These are phyloP conservation scores for Aureobasidium sp. DNA, from an alignment of 2,329 filamentous ascomycete genomes.

Conservation along the genomic window DNA sequence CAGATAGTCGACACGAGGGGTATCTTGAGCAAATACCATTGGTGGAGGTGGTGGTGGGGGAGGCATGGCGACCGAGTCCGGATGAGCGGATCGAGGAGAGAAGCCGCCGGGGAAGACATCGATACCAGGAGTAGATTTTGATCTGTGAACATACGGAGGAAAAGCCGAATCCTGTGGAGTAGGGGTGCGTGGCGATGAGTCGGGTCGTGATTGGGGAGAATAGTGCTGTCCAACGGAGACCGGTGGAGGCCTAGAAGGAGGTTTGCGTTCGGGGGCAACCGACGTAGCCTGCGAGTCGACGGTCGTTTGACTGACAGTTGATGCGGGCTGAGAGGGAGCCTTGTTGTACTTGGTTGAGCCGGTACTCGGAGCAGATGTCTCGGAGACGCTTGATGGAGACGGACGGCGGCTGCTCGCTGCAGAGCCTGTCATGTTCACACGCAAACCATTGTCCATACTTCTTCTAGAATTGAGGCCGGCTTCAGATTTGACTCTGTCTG, in stretches of 20 bases:
- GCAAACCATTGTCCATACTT: conserved; percentile 33
- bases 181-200: conserved; percentile 39
- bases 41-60: conserved; percentile 69
- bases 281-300: conserved; percentile 41
- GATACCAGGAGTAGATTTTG: conserved; percentile 29
- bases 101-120: conserved; percentile 25
- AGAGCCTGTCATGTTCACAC: conserved; percentile 29
- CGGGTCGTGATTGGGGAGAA: conserved; percentile 32
- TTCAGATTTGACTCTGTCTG: conserved; percentile 28
- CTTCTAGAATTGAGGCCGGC: conserved; percentile 28
- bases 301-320: conserved; percentile 32
- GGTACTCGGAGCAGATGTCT: conserved; percentile 26
- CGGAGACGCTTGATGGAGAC: conserved; percentile 28
- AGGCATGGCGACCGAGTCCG: conserved; percentile 24
- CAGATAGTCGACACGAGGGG: conserved; percentile 83
- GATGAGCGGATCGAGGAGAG: conserved; percentile 31
- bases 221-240: conserved; percentile 29
- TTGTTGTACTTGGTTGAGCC: conserved; percentile 11
- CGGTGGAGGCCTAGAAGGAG: conserved; percentile 19
- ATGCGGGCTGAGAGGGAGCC: conserved; percentile 7
- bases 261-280: conserved; percentile 31
- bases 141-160: conserved; percentile 22
- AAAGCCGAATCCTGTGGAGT: conserved; percentile 30
- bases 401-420: conserved; percentile 35
- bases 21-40: conserved; percentile 53